A percentile compares a stretch with the other conserved stretches of the same genome.
phyloP scores from a whole-genome alignment of 2,329 filamentous ascomycete genomes.

The Colletotrichum theobromicola region DNA sequence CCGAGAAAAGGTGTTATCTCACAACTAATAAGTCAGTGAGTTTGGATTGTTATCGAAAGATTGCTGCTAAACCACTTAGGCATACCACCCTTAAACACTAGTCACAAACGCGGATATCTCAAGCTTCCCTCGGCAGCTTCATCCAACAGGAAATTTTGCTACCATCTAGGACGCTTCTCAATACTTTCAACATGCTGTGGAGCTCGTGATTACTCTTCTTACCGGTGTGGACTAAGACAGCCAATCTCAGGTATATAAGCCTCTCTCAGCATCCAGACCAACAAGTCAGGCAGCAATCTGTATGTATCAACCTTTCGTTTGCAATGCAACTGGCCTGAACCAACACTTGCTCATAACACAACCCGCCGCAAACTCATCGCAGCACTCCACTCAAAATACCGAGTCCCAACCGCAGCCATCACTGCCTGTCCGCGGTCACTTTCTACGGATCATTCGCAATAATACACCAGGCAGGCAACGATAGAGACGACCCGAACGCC shows the following conservation, averaged over 20 bases:
- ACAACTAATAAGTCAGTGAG: no score
- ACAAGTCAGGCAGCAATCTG: not conserved
- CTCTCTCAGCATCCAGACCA: not conserved
- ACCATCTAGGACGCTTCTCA: not conserved
- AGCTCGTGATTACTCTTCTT: not conserved
- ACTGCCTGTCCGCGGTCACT: rapidly evolving
- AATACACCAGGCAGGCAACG: not conserved
- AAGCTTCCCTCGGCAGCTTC: no score
- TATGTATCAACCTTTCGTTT: no score
- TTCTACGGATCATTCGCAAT: not conserved
- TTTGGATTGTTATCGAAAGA: no score
- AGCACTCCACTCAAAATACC: not conserved
- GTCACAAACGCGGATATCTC: no score
- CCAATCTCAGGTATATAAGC: not conserved
- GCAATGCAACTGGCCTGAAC: not conserved
- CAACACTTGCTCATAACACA: not conserved
- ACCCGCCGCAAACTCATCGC: not conserved
- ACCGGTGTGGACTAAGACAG: no score
- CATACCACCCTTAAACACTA: no score
- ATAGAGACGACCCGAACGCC: not conserved
- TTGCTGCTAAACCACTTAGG: no score
- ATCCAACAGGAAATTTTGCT: no score
- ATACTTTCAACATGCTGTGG: not conserved
- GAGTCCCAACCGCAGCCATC: not conserved
- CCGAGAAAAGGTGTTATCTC: no score